phyloP scores from a whole-genome alignment of 2,329 filamentous ascomycete species.

The Bisporella sp. region DNA sequence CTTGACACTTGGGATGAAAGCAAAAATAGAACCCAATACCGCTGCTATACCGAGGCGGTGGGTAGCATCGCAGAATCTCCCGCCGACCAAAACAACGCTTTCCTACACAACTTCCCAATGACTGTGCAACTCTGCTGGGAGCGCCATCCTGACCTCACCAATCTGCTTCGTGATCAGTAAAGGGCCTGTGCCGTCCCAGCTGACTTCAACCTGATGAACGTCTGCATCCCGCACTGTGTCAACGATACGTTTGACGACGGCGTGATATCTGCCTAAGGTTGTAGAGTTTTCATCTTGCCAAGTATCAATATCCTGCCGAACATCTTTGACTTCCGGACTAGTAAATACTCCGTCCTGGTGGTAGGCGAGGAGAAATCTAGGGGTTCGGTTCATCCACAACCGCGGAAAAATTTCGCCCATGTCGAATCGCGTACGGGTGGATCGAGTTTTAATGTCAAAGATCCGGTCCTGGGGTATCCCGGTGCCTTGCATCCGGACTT shows the following conservation, averaged over 20 bases:
- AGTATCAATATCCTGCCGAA: slow-evolving; percentile 6
- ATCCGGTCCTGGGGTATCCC: slow-evolving; percentile 23
- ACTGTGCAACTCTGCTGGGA: slow-evolving; percentile 15
- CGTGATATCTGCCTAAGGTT: slow-evolving; percentile 14
- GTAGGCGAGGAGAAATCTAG: slow-evolving; percentile 44
- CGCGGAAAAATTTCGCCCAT: slow-evolving; percentile 33
- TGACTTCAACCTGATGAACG: slow-evolving; percentile 10
- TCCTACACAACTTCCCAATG: slow-evolving; percentile 1
- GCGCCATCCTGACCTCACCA: slow-evolving; percentile 12
- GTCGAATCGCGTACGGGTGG: slow-evolving; percentile 13
- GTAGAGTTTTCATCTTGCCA: slow-evolving; percentile 14
- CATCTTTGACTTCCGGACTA: slow-evolving; percentile 11
- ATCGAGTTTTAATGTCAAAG: slow-evolving; percentile 38
- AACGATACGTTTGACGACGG: slow-evolving; percentile 15
- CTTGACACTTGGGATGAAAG: too few species aligned
- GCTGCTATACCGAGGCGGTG: too few species aligned
- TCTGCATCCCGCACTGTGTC: slow-evolving; percentile 15
- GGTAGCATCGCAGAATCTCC: too few species aligned
- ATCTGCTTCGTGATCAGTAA: slow-evolving; percentile 17
- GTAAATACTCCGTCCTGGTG: slow-evolving; percentile 37
- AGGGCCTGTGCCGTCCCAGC: slow-evolving; percentile 15
- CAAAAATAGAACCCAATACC: too few species aligned
- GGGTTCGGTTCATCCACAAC: slow-evolving; percentile 44
- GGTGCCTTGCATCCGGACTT: slow-evolving; percentile 27
- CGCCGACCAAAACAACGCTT: slow-evolving; percentile 2